These are phyloP conservation scores for Boletus edulis DNA, from an alignment of 768 basidiomycete genomes.

Conservation along the genomic window DNA sequence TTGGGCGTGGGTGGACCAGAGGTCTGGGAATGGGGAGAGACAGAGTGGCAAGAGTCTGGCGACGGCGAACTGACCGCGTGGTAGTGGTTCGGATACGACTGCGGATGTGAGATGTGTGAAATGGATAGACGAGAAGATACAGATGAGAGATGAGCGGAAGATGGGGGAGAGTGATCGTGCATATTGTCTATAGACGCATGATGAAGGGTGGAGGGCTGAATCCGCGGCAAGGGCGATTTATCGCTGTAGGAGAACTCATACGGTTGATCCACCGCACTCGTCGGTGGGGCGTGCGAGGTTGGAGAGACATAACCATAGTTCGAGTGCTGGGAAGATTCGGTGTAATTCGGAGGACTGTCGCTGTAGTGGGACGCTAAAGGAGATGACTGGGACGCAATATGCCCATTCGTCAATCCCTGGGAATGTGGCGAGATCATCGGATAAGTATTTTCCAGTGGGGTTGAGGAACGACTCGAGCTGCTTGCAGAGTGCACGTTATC, in stretches of 20 bases:
- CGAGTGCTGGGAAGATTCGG: slow-evolving; percentile 31
- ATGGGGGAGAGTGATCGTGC: slow-evolving; percentile 31
- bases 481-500: slow-evolving; percentile 32
- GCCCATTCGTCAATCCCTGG: slow-evolving; percentile 37
- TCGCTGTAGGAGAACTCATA: slow-evolving; percentile 32
- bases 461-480: slow-evolving; percentile 42
- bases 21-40: slow-evolving; percentile 34
- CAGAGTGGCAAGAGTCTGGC: slow-evolving; percentile 50
- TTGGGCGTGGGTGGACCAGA: slow-evolving; percentile 33
- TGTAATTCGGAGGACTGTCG: slow-evolving; percentile 31
- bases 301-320: slow-evolving; percentile 30
- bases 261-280: slow-evolving; percentile 25
- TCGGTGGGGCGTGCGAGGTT: slow-evolving; percentile 21
- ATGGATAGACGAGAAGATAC: slow-evolving; percentile 56
- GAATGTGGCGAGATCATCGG: slow-evolving; percentile 34
- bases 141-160: slow-evolving; percentile 32
- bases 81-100: slow-evolving; percentile 39
- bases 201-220: slow-evolving; percentile 30
- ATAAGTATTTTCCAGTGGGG: slow-evolving; percentile 45
- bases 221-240: slow-evolving; percentile 29
- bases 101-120: slow-evolving; percentile 57
- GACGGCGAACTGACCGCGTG: slow-evolving; percentile 43
- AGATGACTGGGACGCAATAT: slow-evolving; percentile 29
- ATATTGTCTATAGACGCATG: slow-evolving; percentile 27
- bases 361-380: slow-evolving; percentile 29